Evolutionary conservation across 257 asterid species (phyloP).

Genomic region (Solanum chaucha): DNA sequence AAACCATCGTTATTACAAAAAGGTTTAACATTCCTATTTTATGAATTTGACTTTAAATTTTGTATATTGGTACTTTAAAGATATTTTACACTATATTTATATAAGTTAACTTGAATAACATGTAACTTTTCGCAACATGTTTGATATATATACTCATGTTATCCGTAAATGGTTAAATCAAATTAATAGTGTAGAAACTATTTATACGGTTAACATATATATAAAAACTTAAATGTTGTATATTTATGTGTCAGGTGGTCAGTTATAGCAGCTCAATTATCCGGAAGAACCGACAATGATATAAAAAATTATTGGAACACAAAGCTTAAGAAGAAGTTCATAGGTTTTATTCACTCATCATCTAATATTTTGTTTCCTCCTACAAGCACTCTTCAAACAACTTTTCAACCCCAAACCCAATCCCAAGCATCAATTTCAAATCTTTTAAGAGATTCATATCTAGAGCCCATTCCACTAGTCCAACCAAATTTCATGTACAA

Average conservation of each 20-base stretch:
- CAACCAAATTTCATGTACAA: not conserved
- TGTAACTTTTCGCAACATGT: not conserved
- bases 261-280: slow-evolving; percentile 10
- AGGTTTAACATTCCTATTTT: not conserved
- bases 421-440: not conserved
- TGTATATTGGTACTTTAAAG: not conserved
- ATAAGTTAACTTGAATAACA: not conserved
- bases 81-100: not conserved
- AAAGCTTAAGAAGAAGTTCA: slow-evolving; percentile 12
- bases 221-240: not conserved
- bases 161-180: no score
- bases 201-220: no score
- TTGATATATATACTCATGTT: not conserved
- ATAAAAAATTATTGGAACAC: slow-evolving; percentile 18
- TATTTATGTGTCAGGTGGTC: slow-evolving; percentile 5
- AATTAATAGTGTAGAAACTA: no score
- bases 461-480: not conserved
- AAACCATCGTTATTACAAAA: not conserved
- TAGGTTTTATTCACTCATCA: not conserved
- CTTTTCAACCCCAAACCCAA: not conserved
- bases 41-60: not conserved
- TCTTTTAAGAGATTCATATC: not conserved
- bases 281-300: slow-evolving; percentile 12
- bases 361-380: not conserved
- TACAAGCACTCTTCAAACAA: not conserved